Base-by-base conservation (phyloP, 2,329 filamentous ascomycete genomes). In the Claviceps pazoutovae region DNA sequence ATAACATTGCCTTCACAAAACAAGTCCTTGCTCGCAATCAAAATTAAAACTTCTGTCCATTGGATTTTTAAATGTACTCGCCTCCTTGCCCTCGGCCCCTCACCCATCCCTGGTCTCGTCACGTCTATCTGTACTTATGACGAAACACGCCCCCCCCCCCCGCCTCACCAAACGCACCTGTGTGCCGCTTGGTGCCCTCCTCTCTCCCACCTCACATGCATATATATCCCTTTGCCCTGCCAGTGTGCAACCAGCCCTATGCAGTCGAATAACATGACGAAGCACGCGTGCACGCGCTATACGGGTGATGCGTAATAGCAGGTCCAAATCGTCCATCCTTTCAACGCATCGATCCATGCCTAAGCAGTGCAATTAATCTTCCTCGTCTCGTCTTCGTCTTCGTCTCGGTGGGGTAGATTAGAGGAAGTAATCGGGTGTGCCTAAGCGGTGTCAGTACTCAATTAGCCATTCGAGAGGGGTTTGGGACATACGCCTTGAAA, bases 371-470 rank as follows among this genome's bases (percentile, higher is more conserved):
- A 16, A 58, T 74, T n/a, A 11, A 58, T 74, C n/a, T 37, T 46
- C n/a, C n/a, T 46, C 45, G 30, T 46, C 45, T 37, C 17, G 30
- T 37, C n/a, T 9, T 9, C 38, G 38, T 41, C 5, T 7, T 19
- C 6, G n/a, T 17, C 16, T 41, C 17, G 14, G 14, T 41, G 16
- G 9, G 7, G 34, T 23, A 23, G n/a, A 34, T 46, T 86, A 98
- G 69, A 97, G 85, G 86, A 98, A 98, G 78, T 98, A 98, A 71
- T 98, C 91, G 52, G 91, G 91, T 57, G 93, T 98, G 64, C 80
- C 79, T 82, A 57, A 37, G 8, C 19, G 5, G 17, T 36, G 55
- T 58, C 46, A 64, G 66, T 57, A 57, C 16, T 19, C n/a, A 16
- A 16, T 46, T n/a, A 5, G 21, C 30, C 30, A 34, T 11, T 34